A percentile compares a stretch with the other conserved stretches of the same genome.
Evolutionary conservation across 75 land plant species (phyloP).

Genomic region (Pinus tabuliformis): DNA sequence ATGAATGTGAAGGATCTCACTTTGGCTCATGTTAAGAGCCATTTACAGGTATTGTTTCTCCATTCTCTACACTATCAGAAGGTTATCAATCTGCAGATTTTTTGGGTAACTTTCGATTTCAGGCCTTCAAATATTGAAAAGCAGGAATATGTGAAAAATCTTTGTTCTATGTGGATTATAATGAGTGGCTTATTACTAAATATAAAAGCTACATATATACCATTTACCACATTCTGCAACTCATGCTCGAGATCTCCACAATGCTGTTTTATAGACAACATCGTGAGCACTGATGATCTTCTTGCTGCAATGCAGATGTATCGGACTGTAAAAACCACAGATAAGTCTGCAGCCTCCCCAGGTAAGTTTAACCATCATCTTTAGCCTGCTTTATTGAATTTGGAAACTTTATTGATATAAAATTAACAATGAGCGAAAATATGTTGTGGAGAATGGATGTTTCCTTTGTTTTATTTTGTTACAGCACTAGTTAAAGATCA

Average conservation of each 20-base stretch:
- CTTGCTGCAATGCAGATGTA: constrained; percentile 38
- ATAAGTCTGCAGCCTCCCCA: constrained; percentile 28
- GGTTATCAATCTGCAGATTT: not conserved
- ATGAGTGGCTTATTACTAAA: not conserved
- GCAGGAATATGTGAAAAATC: not conserved
- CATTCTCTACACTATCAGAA: not conserved
- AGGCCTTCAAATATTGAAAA: constrained; percentile 6
- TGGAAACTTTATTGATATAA: too few species aligned
- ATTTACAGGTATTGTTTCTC: constrained; percentile 32
- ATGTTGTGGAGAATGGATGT: too few species aligned
- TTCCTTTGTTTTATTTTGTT: too few species aligned
- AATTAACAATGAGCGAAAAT: too few species aligned
- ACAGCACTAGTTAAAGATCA: too few species aligned
- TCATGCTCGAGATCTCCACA: not conserved
- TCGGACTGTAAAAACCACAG: constrained; percentile 49
- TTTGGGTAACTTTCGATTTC: not conserved
- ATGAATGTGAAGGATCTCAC: constrained; percentile 59
- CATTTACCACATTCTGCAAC: not conserved
- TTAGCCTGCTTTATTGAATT: too few species aligned
- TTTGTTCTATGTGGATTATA: not conserved
- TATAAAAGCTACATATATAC: not conserved
- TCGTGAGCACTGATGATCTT: not conserved
- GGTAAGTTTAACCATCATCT: not conserved
- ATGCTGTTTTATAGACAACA: not conserved
- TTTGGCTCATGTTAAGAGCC: constrained; percentile 53